Conservation (phyloP, 768 basidiomycete genomes). For the Rossbeevera mucosa region DNA sequence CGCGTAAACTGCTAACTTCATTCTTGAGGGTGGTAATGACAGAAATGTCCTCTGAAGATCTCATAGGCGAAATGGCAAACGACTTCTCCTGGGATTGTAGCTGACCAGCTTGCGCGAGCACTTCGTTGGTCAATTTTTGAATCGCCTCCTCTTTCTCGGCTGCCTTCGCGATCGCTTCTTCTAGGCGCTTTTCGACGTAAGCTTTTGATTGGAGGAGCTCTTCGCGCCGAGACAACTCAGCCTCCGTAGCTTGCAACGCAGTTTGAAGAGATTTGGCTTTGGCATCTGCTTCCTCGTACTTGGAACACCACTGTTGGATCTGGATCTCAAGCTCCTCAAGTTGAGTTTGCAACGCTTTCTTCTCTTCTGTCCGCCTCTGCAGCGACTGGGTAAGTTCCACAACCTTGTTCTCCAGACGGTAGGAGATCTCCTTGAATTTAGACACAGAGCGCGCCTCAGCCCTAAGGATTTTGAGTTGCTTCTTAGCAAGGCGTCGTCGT, state of each 20-base stretch:
- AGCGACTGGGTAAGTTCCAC: constrained; percentile 95
- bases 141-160: constrained; percentile 83
- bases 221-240: constrained; percentile 66
- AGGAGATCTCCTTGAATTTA: constrained; percentile 98
- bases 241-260: constrained; percentile 65
- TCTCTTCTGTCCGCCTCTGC: constrained; percentile 86
- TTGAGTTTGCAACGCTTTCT: constrained; percentile 77
- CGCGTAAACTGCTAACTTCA: constrained; percentile 88
- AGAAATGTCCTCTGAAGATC: constrained; percentile 77
- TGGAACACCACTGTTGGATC: constrained; percentile 76
- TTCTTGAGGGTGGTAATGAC: constrained; percentile 87
- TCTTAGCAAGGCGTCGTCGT: constrained; percentile 81
- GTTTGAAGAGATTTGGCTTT: constrained; percentile 68
- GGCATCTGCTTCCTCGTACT: constrained; percentile 82
- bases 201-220: constrained; percentile 72
- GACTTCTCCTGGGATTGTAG: constrained; percentile 74
- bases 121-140: constrained; percentile 72
- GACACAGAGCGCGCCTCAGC: constrained; percentile 94
- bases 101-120: constrained; percentile 65
- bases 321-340: constrained; percentile 80
- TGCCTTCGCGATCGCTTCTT: constrained; percentile 69
- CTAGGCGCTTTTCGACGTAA: constrained; percentile 73
- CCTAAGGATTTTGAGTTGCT: constrained; percentile 76
- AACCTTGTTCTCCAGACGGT: constrained; percentile 97
- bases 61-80: constrained; percentile 57